phyloP scores from a whole-genome alignment of 2,329 filamentous ascomycete genomes.

The Fusarium fujikuroi region DNA sequence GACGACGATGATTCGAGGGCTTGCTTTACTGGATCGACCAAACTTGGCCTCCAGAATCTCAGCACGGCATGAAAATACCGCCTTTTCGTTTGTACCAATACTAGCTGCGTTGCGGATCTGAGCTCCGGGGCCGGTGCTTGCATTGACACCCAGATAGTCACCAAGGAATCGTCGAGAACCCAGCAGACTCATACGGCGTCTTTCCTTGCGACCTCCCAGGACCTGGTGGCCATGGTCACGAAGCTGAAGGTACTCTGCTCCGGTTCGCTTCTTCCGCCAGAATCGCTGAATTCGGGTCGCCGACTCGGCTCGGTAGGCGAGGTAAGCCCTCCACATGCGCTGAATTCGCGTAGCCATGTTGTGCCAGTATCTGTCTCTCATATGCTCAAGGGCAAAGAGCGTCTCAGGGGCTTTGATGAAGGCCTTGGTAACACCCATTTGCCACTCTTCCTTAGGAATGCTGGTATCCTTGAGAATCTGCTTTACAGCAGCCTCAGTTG shows the following conservation, averaged over 20 bases:
- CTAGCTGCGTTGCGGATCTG: slow-evolving; percentile 80
- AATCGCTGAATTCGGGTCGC: slow-evolving; percentile 94
- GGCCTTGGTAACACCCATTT: slow-evolving; percentile 95
- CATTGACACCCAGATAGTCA: slow-evolving; percentile 92
- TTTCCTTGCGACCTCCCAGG: slow-evolving; percentile 87
- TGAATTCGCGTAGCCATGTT: slow-evolving; percentile 99
- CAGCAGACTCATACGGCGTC: slow-evolving; percentile 88
- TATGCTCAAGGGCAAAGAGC: slow-evolving; percentile 93
- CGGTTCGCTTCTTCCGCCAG: slow-evolving; percentile 93
- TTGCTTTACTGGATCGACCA: slow-evolving; percentile 93
- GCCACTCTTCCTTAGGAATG: slow-evolving; percentile 94
- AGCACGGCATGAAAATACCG: slow-evolving; percentile 89
- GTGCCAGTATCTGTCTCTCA: slow-evolving; percentile 98
- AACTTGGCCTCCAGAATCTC: slow-evolving; percentile 95
- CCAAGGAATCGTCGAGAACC: slow-evolving; percentile 93
- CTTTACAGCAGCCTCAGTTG: slow-evolving; percentile 85
- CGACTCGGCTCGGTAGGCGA: slow-evolving; percentile 91
- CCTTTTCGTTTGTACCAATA: slow-evolving; percentile 76
- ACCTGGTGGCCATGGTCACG: slow-evolving; percentile 88
- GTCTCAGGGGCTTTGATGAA: slow-evolving; percentile 99
- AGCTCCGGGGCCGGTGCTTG: slow-evolving; percentile 80
- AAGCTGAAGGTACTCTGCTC: slow-evolving; percentile 87
- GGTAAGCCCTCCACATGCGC: slow-evolving; percentile 94
- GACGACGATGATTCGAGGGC: slow-evolving; percentile 84
- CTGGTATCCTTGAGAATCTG: slow-evolving; percentile 97